Evolutionary conservation across 495 filamentous ascomycete species (phyloP).

Genomic region (Penicillium desertorum): DNA sequence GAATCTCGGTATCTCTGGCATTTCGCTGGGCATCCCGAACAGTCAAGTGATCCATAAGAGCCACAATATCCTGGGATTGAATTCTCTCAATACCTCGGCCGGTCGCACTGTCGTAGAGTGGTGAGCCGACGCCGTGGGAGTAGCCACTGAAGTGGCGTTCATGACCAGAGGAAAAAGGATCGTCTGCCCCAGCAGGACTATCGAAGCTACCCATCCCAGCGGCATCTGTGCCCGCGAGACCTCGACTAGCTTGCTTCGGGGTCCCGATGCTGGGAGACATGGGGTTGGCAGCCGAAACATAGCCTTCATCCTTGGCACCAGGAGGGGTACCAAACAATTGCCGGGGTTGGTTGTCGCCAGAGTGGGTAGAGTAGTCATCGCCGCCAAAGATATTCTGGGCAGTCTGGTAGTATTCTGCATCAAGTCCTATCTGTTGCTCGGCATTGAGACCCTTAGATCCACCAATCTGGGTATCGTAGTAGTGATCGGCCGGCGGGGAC

Average conservation of each 20-base stretch:
- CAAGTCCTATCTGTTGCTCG: constrained; percentile 33
- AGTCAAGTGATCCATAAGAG: constrained; percentile 97
- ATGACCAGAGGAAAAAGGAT: constrained; percentile 59
- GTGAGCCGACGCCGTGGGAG: constrained; percentile 75
- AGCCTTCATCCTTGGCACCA: constrained; percentile 76
- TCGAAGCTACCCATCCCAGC: constrained; percentile 56
- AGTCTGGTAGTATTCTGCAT: constrained; percentile 43
- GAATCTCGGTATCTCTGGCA: constrained; percentile 92
- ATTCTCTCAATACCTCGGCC: constrained; percentile 89
- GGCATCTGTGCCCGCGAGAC: constrained; percentile 56
- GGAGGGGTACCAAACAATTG: constrained; percentile 46
- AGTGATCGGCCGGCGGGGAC: constrained; percentile 46
- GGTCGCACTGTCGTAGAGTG: constrained; percentile 86
- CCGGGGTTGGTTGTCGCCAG: constrained; percentile 31
- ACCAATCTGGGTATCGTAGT: constrained; percentile 43
- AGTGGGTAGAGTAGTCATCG: constrained; percentile 37
- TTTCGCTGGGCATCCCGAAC: constrained; percentile 96
- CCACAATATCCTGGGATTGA: constrained; percentile 94
- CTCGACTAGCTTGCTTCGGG: constrained; percentile 61
- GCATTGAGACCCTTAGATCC: constrained; percentile 32
- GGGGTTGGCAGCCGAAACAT: constrained; percentile 80
- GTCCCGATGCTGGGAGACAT: constrained; percentile 55
- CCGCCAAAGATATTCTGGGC: constrained; percentile 38
- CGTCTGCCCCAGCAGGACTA: constrained; percentile 61
- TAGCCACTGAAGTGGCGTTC: constrained; percentile 78